Percentiles rank a stretch among this genome's conserved stretches.
Conservation (phyloP, 305 asterid genomes). For the Coffea humblotiana region DNA sequence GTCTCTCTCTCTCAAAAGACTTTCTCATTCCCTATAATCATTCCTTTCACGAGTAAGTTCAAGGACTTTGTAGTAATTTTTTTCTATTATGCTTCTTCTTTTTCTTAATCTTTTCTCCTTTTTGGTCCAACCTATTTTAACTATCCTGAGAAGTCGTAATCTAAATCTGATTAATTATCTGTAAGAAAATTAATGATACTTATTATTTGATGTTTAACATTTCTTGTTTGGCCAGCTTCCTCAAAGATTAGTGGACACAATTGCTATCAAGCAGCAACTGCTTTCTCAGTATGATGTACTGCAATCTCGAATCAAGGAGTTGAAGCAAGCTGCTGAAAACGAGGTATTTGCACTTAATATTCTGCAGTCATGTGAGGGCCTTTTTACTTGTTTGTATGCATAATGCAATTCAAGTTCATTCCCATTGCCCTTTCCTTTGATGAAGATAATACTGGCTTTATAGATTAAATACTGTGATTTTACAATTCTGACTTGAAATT, state of each 20-base stretch:
- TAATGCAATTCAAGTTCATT: neutral
- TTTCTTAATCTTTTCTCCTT: neutral
- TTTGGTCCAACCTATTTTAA: neutral
- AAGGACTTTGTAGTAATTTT: neutral
- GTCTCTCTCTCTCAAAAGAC: neutral
- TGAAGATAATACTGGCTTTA: too few relatives aligned
- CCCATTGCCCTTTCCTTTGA: neutral
- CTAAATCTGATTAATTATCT: neutral
- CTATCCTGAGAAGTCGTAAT: conserved; percentile 7
- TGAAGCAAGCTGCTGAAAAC: conserved; percentile 80
- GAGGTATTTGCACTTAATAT: conserved; percentile 52
- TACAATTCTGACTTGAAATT: too few relatives aligned
- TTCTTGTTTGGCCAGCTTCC: conserved; percentile 62
- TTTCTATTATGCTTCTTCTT: neutral
- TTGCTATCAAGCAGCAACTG: conserved; percentile 75
- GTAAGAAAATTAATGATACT: neutral
- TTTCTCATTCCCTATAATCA: neutral
- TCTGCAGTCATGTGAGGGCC: conserved; percentile 15
- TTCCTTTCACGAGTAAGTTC: neutral
- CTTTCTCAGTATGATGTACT: conserved; percentile 87
- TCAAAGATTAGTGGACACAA: conserved; percentile 65
- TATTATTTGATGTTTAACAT: conserved; percentile 8
- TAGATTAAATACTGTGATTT: too few relatives aligned
- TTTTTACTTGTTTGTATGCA: neutral
- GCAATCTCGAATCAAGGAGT: conserved; percentile 87